Base-by-base conservation (phyloP, 2,329 filamentous ascomycete species). In the Talaromyces sp. region DNA sequence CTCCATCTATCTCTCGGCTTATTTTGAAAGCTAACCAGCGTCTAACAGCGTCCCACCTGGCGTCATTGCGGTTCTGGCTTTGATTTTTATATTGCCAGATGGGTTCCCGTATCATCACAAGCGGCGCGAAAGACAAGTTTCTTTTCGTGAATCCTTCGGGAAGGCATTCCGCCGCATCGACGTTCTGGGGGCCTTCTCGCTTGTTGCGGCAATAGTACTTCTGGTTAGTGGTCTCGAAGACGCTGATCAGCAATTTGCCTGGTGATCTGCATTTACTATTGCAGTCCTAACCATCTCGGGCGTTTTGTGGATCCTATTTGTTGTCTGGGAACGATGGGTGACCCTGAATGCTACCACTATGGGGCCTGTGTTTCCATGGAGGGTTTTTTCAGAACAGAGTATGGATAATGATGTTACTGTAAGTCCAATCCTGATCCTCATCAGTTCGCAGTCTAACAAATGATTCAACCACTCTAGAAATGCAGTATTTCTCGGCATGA, bases 281-380 rank as follows among this genome's bases (percentile, higher is more conserved):
- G 49, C 33, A 7, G 47, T 59, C 11, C 27, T 59, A 13, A 47
- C 32, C 8, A 39, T 53, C n/a, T 59, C 57, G 3, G 57, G 57
- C 5, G 71, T 74, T 39, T 64, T 66, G 15, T 74, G 70, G 65
- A 60, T 71, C 30, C 63, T 65, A 4, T 72, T 77, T 58, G 67
- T 74, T 57, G 59, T 64, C 13, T 76, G 75, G 70, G 71, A 75
- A 60, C 65, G 61, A 30, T 22, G 33, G 3, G 59, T 66, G 25
- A 64, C 65, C 13, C 63, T 63, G 8, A 65, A 67, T 51, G 69
- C 71, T 17, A 8, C 3, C 6, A 49, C 19, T 13, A 28, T 47
- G n/a, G 47, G 42, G 30, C 70, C 71, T 2, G 66, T 73, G 11
- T 70, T 73, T 39, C 70, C 71, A 1, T 71, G 63, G 58, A 64